Conservation (phyloP, 2,329 filamentous ascomycete genomes). For the Juglanconis oblonga region DNA sequence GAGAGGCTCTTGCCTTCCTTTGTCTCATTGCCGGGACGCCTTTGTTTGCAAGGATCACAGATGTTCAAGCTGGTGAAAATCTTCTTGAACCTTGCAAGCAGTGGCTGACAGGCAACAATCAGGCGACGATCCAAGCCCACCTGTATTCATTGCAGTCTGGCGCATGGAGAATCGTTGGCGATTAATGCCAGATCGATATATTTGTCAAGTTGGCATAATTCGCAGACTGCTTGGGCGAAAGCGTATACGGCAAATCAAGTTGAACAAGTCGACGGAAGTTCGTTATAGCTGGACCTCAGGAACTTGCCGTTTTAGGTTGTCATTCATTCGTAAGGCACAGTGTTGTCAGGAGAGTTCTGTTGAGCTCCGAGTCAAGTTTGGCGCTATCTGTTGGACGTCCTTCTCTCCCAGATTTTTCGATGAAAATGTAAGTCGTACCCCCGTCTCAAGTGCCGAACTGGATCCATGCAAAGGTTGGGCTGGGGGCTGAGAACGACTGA, state of each 20-base stretch:
- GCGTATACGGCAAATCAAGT: slow-evolving; percentile 16
- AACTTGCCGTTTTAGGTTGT: slow-evolving; percentile 17
- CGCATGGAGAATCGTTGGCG: neutral
- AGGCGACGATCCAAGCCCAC: neutral
- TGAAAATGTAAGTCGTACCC: slow-evolving; percentile 12
- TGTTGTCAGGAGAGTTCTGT: slow-evolving; percentile 20
- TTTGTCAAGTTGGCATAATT: slow-evolving; percentile 13
- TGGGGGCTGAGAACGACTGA: slow-evolving; percentile 10
- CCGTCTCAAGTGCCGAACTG: slow-evolving; percentile 16
- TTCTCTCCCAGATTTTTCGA: slow-evolving; percentile 14
- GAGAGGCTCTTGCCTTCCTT: neutral
- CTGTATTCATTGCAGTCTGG: neutral
- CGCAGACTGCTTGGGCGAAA: slow-evolving; percentile 6
- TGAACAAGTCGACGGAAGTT: slow-evolving; percentile 15
- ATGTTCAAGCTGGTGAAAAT: neutral
- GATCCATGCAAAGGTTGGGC: slow-evolving; percentile 14
- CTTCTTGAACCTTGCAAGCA: neutral
- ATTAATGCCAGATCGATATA: slow-evolving; percentile 4
- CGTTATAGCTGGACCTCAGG: slow-evolving; percentile 14
- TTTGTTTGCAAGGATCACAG: slow-evolving; percentile 5
- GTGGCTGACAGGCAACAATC: neutral
- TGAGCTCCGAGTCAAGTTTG: slow-evolving; percentile 21
- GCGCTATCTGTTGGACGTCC: slow-evolving; percentile 21
- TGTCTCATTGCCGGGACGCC: neutral
- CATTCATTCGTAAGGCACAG: slow-evolving; percentile 20